A percentile compares a stretch with the other conserved stretches of the same genome.
phyloP scores from a whole-genome alignment of 2,329 filamentous ascomycete genomes.

The Cytospora leucostoma region DNA sequence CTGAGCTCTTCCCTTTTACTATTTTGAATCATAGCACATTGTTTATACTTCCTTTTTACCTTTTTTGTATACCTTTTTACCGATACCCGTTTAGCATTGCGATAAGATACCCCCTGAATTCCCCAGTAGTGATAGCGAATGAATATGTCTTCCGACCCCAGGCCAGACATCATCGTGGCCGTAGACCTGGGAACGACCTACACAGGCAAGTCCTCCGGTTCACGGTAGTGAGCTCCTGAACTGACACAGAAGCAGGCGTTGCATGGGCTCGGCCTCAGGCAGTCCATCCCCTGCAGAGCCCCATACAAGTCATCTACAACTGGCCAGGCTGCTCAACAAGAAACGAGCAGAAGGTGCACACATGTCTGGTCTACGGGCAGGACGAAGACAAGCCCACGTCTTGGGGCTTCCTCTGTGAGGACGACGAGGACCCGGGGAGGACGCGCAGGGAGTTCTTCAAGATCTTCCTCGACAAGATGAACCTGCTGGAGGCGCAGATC shows the following conservation, averaged over 20 bases:
- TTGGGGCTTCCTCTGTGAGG: slow-evolving; percentile 56
- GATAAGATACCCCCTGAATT: slow-evolving; percentile 17
- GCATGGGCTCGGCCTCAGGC: slow-evolving; percentile 38
- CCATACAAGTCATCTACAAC: slow-evolving; percentile 50
- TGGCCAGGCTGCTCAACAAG: slow-evolving; percentile 56
- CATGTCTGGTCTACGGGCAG: slow-evolving; percentile 49
- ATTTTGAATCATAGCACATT: slow-evolving; percentile 13
- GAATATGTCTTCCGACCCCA: slow-evolving; percentile 10
- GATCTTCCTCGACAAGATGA: slow-evolving; percentile 52
- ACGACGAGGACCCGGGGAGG: slow-evolving; percentile 44
- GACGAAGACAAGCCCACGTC: slow-evolving; percentile 44
- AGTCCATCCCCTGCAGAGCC: slow-evolving; percentile 38
- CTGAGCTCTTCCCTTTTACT: not conserved
- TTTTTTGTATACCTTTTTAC: not conserved
- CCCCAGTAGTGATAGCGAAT: not conserved
- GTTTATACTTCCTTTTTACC: slow-evolving; percentile 2
- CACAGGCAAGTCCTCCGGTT: slow-evolving; percentile 38
- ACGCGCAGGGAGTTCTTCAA: slow-evolving; percentile 55
- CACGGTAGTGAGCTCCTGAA: not conserved
- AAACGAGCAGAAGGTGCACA: slow-evolving; percentile 58
- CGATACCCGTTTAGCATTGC: not conserved
- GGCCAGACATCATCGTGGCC: slow-evolving; percentile 44
- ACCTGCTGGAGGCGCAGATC: slow-evolving; percentile 44
- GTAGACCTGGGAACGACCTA: slow-evolving; percentile 50
- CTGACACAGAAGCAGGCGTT: slow-evolving; percentile 36